Evolutionary conservation across 805 yeast genomes (phyloP).

Genomic region (Teunomyces aglyptinius): DNA sequence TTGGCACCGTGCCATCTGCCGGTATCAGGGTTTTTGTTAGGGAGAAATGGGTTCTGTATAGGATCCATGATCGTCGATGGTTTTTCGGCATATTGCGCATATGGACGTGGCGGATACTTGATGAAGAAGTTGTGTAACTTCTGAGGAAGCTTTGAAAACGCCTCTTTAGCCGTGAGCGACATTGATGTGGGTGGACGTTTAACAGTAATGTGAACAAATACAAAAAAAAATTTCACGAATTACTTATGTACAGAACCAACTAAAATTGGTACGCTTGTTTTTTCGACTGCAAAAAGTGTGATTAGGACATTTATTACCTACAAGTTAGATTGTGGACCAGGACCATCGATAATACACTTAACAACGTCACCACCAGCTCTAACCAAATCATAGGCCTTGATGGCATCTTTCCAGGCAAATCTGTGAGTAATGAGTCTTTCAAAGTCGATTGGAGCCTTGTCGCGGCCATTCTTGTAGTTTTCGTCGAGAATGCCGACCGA

Average conservation of each 20-base stretch:
- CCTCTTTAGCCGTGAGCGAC: conserved; percentile 37
- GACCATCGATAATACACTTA: conserved; percentile 82
- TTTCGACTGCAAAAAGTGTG: no score
- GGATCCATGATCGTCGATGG: conserved; percentile 67
- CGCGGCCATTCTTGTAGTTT: conserved; percentile 46
- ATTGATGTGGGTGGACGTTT: conserved; percentile 8
- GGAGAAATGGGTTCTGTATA: conserved; percentile 81
- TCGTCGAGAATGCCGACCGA: conserved; percentile 65
- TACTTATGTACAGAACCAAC: not conserved
- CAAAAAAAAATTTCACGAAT: not conserved
- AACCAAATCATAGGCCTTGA: conserved; percentile 72
- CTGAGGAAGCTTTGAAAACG: conserved; percentile 63
- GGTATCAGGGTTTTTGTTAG: conserved; percentile 81
- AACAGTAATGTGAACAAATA: not conserved
- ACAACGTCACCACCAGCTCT: conserved; percentile 65
- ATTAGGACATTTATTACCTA: not conserved
- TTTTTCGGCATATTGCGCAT: conserved; percentile 57
- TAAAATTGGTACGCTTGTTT: no score
- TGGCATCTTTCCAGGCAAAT: conserved; percentile 68
- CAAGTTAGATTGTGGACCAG: conserved; percentile 27
- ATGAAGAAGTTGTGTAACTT: conserved; percentile 71
- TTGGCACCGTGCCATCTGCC: conserved; percentile 74
- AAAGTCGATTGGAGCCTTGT: conserved; percentile 52
- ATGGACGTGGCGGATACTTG: conserved; percentile 84
- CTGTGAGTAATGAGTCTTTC: conserved; percentile 72